Percentiles rank a stretch among this genome's conserved stretches.
Evolutionary conservation across 495 filamentous ascomycete species (phyloP).

Genomic region (Talaromyces thailandensis): DNA sequence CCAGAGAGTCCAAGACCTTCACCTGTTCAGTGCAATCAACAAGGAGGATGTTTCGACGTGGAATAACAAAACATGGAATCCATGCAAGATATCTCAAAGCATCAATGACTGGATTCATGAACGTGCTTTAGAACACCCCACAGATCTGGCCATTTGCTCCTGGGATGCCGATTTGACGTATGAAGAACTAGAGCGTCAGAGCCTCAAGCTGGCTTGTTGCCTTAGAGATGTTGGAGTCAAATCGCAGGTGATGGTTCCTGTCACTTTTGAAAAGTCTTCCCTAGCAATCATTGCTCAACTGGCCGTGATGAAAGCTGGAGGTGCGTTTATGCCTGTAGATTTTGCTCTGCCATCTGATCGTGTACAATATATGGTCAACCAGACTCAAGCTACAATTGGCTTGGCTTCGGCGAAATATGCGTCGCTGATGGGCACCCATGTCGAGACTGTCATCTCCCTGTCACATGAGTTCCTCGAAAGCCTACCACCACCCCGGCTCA

Average conservation of each 20-base stretch:
- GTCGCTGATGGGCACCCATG: constrained; percentile 17
- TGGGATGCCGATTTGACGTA: neutral
- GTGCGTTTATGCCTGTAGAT: constrained; percentile 28
- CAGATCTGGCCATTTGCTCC: neutral
- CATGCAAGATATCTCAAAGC: no score
- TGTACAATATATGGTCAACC: constrained; percentile 25
- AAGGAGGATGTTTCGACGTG: no score
- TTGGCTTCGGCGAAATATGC: no score
- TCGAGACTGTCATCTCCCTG: neutral
- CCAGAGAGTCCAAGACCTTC: no score
- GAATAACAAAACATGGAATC: no score
- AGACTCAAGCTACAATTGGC: no score
- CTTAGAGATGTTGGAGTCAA: neutral
- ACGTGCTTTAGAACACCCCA: neutral
- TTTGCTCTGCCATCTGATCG: constrained; percentile 26
- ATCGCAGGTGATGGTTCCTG: neutral
- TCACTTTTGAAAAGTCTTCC: neutral
- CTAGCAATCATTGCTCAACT: constrained; percentile 36
- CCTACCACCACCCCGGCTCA: neutral
- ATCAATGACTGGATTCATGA: neutral
- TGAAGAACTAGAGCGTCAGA: neutral
- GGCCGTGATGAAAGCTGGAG: constrained; percentile 34
- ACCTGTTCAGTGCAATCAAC: no score
- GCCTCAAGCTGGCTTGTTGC: neutral
- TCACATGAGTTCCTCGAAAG: neutral